These are phyloP conservation scores for Bretschneidera sinensis DNA, from an alignment of 345 rosid genomes.

Conservation along the genomic window DNA sequence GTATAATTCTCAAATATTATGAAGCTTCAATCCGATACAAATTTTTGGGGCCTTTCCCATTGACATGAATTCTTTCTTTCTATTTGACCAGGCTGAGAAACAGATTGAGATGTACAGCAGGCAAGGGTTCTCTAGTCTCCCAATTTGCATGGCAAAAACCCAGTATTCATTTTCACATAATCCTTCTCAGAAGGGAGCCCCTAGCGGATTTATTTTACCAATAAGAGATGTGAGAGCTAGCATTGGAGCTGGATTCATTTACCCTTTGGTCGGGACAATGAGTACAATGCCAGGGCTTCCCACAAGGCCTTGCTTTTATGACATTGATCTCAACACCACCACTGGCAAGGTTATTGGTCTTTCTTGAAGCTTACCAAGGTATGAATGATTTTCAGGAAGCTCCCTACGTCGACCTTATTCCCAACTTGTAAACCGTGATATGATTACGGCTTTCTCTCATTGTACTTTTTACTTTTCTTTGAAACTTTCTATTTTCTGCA, in stretches of 20 bases:
- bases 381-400: background rate
- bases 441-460: too few relatives aligned
- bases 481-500: too few relatives aligned
- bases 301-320: conserved; percentile 95
- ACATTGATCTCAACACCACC: conserved; percentile 72
- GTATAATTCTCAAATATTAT: too few relatives aligned
- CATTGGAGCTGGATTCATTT: conserved; percentile 96
- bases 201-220: conserved; percentile 70
- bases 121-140: conserved; percentile 86
- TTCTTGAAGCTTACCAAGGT: conserved; percentile 30
- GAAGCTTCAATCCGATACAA: too few relatives aligned
- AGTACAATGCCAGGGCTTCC: conserved; percentile 99
- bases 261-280: conserved; percentile 93
- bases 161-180: conserved; percentile 90
- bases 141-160: conserved; percentile 99
- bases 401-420: too few relatives aligned
- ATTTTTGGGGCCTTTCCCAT: background rate
- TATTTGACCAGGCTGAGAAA: conserved; percentile 76
- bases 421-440: too few relatives aligned
- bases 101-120: conserved; percentile 89
- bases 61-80: background rate
- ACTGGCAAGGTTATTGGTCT: conserved; percentile 90
- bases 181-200: conserved; percentile 86
- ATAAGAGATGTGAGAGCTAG: conserved; percentile 94
- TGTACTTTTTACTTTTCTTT: too few relatives aligned